Percentiles rank a stretch among this genome's conserved stretches.
Evolutionary conservation across 2,329 filamentous ascomycete species (phyloP).

Genomic region (Pyricularia sp.): DNA sequence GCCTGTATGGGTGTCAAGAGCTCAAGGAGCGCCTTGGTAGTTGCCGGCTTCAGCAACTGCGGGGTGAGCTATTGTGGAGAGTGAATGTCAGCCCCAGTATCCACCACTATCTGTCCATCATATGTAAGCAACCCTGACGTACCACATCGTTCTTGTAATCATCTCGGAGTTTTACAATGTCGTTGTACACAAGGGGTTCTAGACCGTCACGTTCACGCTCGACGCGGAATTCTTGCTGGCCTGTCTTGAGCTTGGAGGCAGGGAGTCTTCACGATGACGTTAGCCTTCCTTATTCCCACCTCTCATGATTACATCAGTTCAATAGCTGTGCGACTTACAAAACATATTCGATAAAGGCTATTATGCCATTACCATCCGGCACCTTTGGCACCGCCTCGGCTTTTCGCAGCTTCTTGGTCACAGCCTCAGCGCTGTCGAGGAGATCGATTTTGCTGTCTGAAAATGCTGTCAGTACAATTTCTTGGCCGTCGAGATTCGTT

Average conservation of each 20-base stretch:
- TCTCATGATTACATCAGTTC: background rate
- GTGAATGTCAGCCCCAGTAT: constrained; percentile 10
- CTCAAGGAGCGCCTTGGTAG: constrained; percentile 61
- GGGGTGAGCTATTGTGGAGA: constrained; percentile 58
- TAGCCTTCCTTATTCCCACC: background rate
- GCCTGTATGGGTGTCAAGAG: constrained; percentile 71
- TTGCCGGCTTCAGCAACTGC: constrained; percentile 78
- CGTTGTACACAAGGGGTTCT: constrained; percentile 72
- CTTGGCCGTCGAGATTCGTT: background rate
- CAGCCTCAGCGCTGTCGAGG: constrained; percentile 66
- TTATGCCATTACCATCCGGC: constrained; percentile 75
- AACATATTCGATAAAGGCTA: constrained; percentile 81
- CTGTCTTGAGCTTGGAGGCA: constrained; percentile 50
- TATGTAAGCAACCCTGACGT: constrained; percentile 22
- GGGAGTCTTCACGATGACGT: constrained; percentile 41
- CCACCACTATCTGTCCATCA: constrained; percentile 7
- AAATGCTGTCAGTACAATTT: background rate
- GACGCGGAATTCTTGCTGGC: constrained; percentile 57
- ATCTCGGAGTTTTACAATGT: constrained; percentile 63
- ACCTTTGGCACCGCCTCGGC: constrained; percentile 68
- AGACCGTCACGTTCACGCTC: constrained; percentile 51
- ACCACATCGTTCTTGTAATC: constrained; percentile 76
- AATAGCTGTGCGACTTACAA: constrained; percentile 26
- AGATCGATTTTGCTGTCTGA: constrained; percentile 86
- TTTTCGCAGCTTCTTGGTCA: constrained; percentile 79